Base-by-base conservation (phyloP, 306 rosid species). In the Dalbergia oliveri region DNA sequence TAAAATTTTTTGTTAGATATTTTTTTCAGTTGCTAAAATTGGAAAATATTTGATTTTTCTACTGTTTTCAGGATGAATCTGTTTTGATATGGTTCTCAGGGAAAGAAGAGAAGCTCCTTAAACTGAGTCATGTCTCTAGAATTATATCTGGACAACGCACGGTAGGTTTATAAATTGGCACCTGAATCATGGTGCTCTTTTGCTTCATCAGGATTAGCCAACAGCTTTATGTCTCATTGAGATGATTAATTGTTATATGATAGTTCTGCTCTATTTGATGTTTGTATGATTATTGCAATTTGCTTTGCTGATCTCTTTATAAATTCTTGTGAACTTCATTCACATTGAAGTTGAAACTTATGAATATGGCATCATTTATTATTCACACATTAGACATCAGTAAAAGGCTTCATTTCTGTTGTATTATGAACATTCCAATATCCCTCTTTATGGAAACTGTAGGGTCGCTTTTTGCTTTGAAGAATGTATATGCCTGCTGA, bases 131-230 rank as follows among this genome's bases (percentile, higher is more conserved):
- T 9, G 99, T 95, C 57, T 91, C 99, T 63, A 91, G 96, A 89
- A 95, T 95, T 76, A 95, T 93, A 65, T 93, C 99, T 50, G 99
- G 99, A 82, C 99, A 95, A 61, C 98, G 99, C 82, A 95, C 99
- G 49, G 99, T 95, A 88, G 86, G 93, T 82, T 82, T 77, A 75
- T 68, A 15, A 77, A 61, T 69, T 78, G 72, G 60, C 61, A 63
- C 61, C 77, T 34, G 57, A 68, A 78, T 69, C 50, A 50, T 74
- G 67, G 44, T 77, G 41, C 79, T 67, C 50, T 60, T 82, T 31
- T 80, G 79, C 73, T 69, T 53, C 66, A 53, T 83, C 65, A 63
- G 44, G 67, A 61, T 69, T 80, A 77, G 75, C 33, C 51, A 63
- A 75, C 77, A 13, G 59, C 56, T 41, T 31, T 56, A 21, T 72